These are phyloP conservation scores for Emericellopsis atlantica DNA, from an alignment of 2,329 filamentous ascomycete genomes.

Conservation along the genomic window DNA sequence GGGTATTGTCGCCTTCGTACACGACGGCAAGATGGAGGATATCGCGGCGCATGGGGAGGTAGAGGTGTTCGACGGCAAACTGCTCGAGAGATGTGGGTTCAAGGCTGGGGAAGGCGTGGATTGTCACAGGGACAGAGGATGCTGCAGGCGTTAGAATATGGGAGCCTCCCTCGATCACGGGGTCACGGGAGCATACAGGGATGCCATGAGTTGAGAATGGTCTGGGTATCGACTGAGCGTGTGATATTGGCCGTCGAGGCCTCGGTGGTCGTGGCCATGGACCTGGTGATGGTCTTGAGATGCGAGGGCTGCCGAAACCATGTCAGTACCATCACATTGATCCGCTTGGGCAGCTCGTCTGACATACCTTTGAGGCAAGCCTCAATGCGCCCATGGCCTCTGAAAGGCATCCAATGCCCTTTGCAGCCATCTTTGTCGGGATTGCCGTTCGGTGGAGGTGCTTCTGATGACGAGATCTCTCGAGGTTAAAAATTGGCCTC, in stretches of 20 bases:
- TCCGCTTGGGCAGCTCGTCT: constrained; percentile 5
- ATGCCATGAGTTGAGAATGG: constrained; percentile 27
- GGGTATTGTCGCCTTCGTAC: constrained; percentile 81
- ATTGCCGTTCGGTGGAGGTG: no score
- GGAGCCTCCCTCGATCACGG: not conserved
- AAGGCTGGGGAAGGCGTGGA: constrained; percentile 82
- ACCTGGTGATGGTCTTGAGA: constrained; percentile 32
- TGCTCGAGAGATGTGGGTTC: constrained; percentile 68
- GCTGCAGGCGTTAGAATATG: constrained; percentile 18
- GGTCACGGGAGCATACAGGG: constrained; percentile 20
- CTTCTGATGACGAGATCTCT: not conserved
- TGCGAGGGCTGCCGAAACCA: constrained; percentile 15
- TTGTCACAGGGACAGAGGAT: constrained; percentile 63
- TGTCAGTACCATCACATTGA: not conserved
- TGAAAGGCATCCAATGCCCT: constrained; percentile 33
- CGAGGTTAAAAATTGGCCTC: not conserved
- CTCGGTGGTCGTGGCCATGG: constrained; percentile 39
- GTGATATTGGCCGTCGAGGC: constrained; percentile 21
- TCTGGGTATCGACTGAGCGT: constrained; percentile 18
- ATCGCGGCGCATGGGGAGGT: constrained; percentile 79
- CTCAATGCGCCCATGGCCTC: constrained; percentile 40
- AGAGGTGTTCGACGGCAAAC: constrained; percentile 73
- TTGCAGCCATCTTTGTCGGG: constrained; percentile 25
- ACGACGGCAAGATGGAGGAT: constrained; percentile 85
- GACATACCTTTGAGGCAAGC: constrained; percentile 26